phyloP scores from a whole-genome alignment of 768 basidiomycete genomes.

The Zangia roseola region DNA sequence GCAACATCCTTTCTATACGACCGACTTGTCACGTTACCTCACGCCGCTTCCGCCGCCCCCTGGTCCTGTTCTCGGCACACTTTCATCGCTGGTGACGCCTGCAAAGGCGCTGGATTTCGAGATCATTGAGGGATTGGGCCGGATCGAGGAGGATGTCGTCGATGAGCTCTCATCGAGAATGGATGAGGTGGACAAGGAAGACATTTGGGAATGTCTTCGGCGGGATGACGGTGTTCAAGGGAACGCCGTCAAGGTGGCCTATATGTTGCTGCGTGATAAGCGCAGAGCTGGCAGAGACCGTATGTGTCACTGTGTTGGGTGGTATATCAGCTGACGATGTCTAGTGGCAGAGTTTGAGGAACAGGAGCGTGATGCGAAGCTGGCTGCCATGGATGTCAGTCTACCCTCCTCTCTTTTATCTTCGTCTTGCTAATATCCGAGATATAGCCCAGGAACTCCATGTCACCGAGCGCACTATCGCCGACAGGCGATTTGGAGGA shows the following conservation, averaged over 20 bases:
- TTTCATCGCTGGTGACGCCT: constrained; percentile 70
- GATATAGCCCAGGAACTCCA: constrained; percentile 61
- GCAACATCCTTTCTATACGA: constrained; percentile 86
- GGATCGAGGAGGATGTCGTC: constrained; percentile 90
- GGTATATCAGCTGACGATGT: constrained; percentile 14
- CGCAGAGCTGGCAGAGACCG: constrained; percentile 78
- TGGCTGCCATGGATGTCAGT: constrained; percentile 79
- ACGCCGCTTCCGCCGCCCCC: constrained; percentile 75
- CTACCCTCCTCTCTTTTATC: constrained; percentile 15
- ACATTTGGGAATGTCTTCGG: constrained; percentile 84
- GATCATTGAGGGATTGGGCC: constrained; percentile 87
- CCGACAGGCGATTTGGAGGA: constrained; percentile 65
- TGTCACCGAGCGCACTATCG: constrained; percentile 67
- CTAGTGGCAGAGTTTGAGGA: constrained; percentile 78
- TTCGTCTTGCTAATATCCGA: constrained; percentile 4
- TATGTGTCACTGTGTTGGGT: constrained; percentile 41
- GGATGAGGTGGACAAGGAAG: constrained; percentile 72
- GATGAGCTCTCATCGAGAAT: constrained; percentile 75
- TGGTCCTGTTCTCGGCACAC: constrained; percentile 72
- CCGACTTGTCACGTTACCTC: constrained; percentile 84
- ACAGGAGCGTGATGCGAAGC: constrained; percentile 79
- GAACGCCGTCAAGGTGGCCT: constrained; percentile 95
- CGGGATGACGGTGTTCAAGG: constrained; percentile 82
- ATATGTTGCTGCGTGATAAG: constrained; percentile 90
- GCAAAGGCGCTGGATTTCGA: constrained; percentile 72